Base-by-base conservation (phyloP, 139 green algal genomes). In the Mychonastes homosphaera region DNA sequence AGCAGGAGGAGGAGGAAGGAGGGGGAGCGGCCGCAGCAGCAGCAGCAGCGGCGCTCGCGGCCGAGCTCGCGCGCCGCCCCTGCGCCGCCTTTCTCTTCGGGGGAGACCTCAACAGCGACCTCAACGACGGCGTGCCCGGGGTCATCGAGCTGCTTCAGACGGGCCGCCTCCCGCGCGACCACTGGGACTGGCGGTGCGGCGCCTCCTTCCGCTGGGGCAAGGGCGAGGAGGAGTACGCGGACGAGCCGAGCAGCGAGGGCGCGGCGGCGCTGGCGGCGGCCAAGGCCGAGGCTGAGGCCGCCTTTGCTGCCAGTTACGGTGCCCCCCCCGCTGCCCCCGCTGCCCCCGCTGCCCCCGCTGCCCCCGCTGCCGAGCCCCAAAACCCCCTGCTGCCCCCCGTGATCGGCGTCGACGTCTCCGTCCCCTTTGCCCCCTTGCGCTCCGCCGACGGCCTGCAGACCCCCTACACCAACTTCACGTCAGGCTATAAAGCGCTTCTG, bases 61-160 rank as follows among this genome's bases (percentile, higher is more conserved):
- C 1, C 2, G 12, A 29, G 38, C 51, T 64, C n/a, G 35, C 39
- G 19, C 49, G 55, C 6, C 54, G 39, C 23, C 54, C 32, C 36
- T 44, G 44, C 39, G 68, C 77, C 21, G 55, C 76, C 3, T 47
- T 88, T 38, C 46, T 94, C 16, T 90, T 95, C 50, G 84, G 76
- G 48, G 87, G 87, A 27, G 87, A 95, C 63, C 58, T 95, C 13
- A 95, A 95, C 78, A 84, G 71, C 28, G 85, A 91, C 59, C 55
- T 93, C 4, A 92, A 92, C 69, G 75, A 89, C 56, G 86, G 87
- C 60, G 76, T 86, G n/a, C 82, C 83, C 33, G 86, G 86, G n/a
- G 76, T 82, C 3, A 55, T 95, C 0, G 74, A 95, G 79, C 78
- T 95, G 50, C 70, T 95, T 40, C 60, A 63, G 24, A 65, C 43